Evolutionary conservation across 164 flowering plant species (phyloP), one percentile per base, ranked within the genome.

Genomic region (Platanus orientalis): DNA sequence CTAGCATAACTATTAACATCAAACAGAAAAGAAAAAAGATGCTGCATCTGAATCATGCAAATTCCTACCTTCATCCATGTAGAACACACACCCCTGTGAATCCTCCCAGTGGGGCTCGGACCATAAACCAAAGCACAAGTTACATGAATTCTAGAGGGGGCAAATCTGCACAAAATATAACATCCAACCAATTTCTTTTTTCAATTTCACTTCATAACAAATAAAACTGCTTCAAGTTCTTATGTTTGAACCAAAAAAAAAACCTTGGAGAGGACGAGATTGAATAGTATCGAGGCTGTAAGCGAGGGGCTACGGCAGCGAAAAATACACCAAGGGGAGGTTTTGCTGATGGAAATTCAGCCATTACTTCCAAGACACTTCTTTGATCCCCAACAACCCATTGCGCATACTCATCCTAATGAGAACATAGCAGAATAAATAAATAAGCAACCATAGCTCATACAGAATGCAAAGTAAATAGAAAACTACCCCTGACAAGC

Each of bases 321-420:
- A 93, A 93, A 62, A 93, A 90, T n/a, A 90, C 89, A 68, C n/a
- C n/a, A 93, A 86, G 10, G 98, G n/a, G 84, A 53, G 98, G 98
- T 61, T 87, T 93, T 16, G 88, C 90, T 23, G 98, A 93, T 26
- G 94, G 96, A 71, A 93, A 93, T 65, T 82, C 97, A 32, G 89
- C 78, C 94, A 92, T 81, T n/a, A 92, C 89, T 78, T 92, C 98
- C 54, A 92, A 75, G 48, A 92, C 87, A 71, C 97, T 87, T 76
- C 97, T 87, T 72, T 93, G 97, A 68, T 89, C 84, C 54, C 67
- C 88, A 70, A 85, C 82, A 23, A 93, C 68, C 96, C 96, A 88
- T 54, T 84, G 78, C 49, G 96, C 72, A 60, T 93, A 93, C 57
- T 93, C 97, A 71, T 93, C 92, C 97, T 90, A 69, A 47, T 55